phyloP scores from a whole-genome alignment of 1,284 basidiomycete species.

The Sanghuangporus baumii region DNA sequence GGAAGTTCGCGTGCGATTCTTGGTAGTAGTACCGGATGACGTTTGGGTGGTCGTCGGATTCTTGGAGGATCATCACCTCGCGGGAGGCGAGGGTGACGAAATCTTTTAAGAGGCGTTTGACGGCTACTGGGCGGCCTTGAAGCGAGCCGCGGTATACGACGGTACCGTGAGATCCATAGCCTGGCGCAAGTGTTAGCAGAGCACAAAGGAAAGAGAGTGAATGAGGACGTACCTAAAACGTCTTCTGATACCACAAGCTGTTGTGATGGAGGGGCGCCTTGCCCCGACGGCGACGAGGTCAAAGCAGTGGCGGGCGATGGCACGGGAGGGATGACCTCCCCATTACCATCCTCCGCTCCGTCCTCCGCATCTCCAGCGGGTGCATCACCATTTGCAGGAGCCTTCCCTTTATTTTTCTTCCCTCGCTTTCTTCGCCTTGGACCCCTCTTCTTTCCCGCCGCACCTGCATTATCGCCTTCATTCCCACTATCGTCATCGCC shows the following conservation, averaged over 20 bases:
- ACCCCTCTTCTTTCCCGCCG: constrained; percentile 40
- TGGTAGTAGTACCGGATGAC: constrained; percentile 99
- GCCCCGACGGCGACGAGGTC: constrained; percentile 25
- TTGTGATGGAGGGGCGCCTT: constrained; percentile 28
- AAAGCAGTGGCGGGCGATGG: constrained; percentile 26
- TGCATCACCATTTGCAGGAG: constrained; percentile 26
- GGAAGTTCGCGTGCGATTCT: constrained; percentile 87
- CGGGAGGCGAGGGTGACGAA: constrained; percentile 93
- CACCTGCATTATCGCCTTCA: constrained; percentile 44
- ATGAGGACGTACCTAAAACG: constrained; percentile 57
- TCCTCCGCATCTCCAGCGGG: constrained; percentile 15
- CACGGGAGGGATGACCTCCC: constrained; percentile 22
- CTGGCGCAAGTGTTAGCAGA: constrained; percentile 35
- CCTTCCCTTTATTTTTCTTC: constrained; percentile 39
- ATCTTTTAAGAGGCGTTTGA: constrained; percentile 92
- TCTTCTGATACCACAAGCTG: constrained; percentile 65
- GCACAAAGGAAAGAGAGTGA: not conserved
- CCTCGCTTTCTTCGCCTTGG: constrained; percentile 40
- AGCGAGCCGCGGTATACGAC: constrained; percentile 92
- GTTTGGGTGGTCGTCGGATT: constrained; percentile 97
- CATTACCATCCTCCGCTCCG: constrained; percentile 18
- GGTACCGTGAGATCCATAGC: constrained; percentile 95
- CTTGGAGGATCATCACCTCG: constrained; percentile 92
- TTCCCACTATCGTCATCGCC: constrained; percentile 55
- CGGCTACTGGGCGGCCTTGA: constrained; percentile 93